Base-by-base conservation (phyloP, 2,329 filamentous ascomycete species). In the Xylariomycetidae sp. region DNA sequence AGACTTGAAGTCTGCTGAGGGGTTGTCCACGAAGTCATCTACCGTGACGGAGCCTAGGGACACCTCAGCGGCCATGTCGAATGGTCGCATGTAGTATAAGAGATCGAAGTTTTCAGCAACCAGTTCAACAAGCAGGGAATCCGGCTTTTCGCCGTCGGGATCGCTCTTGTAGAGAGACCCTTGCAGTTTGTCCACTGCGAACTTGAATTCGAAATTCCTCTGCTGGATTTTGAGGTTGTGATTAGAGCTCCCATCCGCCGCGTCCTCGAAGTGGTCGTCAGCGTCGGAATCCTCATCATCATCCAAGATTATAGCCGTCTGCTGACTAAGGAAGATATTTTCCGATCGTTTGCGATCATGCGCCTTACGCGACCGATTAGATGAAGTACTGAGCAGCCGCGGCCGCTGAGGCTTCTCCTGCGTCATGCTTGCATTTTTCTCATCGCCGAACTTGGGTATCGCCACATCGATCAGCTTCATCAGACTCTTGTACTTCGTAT, bases 401-500 rank as follows among this genome's bases (percentile, higher is more conserved):
- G 70, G 70, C 6, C 72, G 60, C 36, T 63, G 66, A 22, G 54
- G 46, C 25, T 49, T 51, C 35, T 41, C 37, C 34, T 49, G 43
- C 1, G 37, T 31, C 5, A 37, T 53, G 31, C 44, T 52, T 46
- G 58, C 49, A 4, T 59, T 52, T 15, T 63, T 53, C 8, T 66
- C 59, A 2, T 70, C 67, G 12, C 70, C 74, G 37, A 97, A 82
- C 41, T 85, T 89, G 2, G 92, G 94, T 38, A 98, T 86, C 0
- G 92, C 89, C 36, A 95, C 88, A 40, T 98, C 90, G 41, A 98
- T 90, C 27, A 98, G 72, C 50, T 81, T 89, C 92, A 99, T 98
- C 39, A 98, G 61, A 28, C 80, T 89, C 66, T 97, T 98, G 68
- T 98, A 98, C 58, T 98, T 98, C 23, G 80, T 80, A 51, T 99